Base-by-base conservation (phyloP, 106 monocot genomes). In the Xerophyta viscosa region DNA sequence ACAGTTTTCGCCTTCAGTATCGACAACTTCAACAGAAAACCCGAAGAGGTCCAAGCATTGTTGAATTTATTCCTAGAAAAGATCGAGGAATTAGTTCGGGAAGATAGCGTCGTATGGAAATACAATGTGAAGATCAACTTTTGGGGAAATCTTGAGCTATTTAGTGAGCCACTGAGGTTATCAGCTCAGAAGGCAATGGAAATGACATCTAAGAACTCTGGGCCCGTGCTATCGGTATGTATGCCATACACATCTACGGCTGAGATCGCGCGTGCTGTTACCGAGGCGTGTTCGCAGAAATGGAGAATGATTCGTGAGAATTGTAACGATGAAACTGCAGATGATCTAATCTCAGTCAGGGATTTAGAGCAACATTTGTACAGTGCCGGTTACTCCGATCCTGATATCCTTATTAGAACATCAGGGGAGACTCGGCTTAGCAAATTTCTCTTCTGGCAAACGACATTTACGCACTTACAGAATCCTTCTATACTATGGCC, bases 401-500 rank as follows among this genome's bases (percentile, higher is more conserved):
- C 60, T 43, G 59, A 68, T 44, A 46, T 68, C 19, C 19, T 68
- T 1, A 33, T 68, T 9, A 60, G 68, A 37, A 68, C 68, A 24
- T 60, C 59, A 5, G 68, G 68, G 4, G 68, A 68, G 60, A 68
- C 59, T 13, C 59, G 68, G 10, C 52, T 68, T 29, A 68, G 68
- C 46, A 68, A 68, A 20, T 68, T 68, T 29, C 46, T 68, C 3
- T 59, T 68, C 30, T 68, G 68, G 68, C 68, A 68, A 29, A 66
- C 57, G 0, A 19, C 31, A 9, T 20, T 20, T n/a, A 26, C 30
- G 24, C 27, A 55, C 25, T 23, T 66, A 33, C 54, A 57, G 31
- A 57, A 33, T 10, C 66, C 56, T 11, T 10, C 21, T n/a, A 29
- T 43, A 10, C 57, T 66, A 9, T 66, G 66, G 66, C 66, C 66